Percentiles rank a stretch among this genome's conserved stretches.
Evolutionary conservation across 129 eudicot genomes (phyloP).

Genomic region (Cynara cardunculus): DNA sequence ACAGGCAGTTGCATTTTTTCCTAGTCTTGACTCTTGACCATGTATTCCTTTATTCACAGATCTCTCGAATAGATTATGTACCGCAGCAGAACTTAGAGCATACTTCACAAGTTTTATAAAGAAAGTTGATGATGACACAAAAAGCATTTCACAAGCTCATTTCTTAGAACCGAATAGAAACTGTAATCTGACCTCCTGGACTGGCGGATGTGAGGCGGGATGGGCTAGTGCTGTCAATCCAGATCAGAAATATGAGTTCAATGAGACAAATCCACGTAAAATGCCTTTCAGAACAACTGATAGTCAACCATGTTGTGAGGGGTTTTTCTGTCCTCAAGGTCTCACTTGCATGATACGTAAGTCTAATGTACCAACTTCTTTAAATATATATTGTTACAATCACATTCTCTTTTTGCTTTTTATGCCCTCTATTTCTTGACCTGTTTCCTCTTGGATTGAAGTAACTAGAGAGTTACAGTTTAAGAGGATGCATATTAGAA

Average conservation of each 20-base stretch:
- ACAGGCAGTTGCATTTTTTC: not conserved
- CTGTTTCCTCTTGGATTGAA: too few species aligned
- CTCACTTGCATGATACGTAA: slow-evolving; percentile 98
- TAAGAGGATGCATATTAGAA: too few species aligned
- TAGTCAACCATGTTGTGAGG: slow-evolving; percentile 73
- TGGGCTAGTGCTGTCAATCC: slow-evolving; percentile 58
- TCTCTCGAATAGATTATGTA: slow-evolving; percentile 58
- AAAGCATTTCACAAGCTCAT: slow-evolving; percentile 37
- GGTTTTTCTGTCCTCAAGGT: slow-evolving; percentile 89
- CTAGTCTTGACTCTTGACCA: not conserved
- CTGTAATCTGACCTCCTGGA: slow-evolving; percentile 80
- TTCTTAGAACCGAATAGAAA: slow-evolving; percentile 66
- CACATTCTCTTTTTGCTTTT: too few species aligned
- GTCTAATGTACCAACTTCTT: slow-evolving; percentile 16
- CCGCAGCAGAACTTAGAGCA: slow-evolving; percentile 83
- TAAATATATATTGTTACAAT: not conserved
- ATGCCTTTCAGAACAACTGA: slow-evolving; percentile 54
- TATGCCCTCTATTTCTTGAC: not conserved
- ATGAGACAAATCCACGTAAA: slow-evolving; percentile 40
- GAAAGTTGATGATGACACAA: slow-evolving; percentile 13
- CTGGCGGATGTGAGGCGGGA: slow-evolving; percentile 77
- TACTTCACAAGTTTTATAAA: slow-evolving; percentile 59
- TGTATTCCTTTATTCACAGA: slow-evolving; percentile 38
- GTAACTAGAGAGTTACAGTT: too few species aligned
- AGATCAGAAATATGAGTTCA: slow-evolving; percentile 45